Percentiles rank a stretch among this genome's conserved stretches.
phyloP scores from a whole-genome alignment of 1,284 basidiomycete genomes.

The Farysia itapuensis region DNA sequence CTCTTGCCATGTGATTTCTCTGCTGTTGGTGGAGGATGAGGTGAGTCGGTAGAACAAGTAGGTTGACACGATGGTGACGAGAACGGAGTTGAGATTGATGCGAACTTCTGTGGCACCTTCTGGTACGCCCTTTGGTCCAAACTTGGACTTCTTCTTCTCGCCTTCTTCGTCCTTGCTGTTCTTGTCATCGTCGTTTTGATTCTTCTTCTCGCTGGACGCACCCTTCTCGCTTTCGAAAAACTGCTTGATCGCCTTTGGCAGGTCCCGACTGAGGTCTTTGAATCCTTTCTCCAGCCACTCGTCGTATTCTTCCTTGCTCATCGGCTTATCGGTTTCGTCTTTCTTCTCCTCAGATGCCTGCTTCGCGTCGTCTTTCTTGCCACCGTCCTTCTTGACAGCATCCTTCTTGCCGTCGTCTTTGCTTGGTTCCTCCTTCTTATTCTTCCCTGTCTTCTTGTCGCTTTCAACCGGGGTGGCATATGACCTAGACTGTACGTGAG shows the following conservation, averaged over 20 bases:
- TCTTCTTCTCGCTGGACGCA: constrained; percentile 7
- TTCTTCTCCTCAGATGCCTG: constrained; percentile 9
- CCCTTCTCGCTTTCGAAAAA: constrained; percentile 44
- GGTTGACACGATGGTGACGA: constrained; percentile 65
- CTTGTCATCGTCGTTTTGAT: constrained; percentile 21
- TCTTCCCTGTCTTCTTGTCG: too few species aligned
- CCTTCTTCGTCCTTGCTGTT: constrained; percentile 19
- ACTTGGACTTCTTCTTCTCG: constrained; percentile 27
- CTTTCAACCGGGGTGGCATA: constrained; percentile 40
- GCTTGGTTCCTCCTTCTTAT: constrained; percentile 29
- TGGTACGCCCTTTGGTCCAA: constrained; percentile 17
- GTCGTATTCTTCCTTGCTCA: constrained; percentile 42
- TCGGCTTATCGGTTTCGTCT: too few species aligned
- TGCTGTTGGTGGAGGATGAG: constrained; percentile 65
- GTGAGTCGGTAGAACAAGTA: constrained; percentile 71
- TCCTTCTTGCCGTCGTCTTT: constrained; percentile 13
- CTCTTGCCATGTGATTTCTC: constrained; percentile 98
- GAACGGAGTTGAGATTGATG: constrained; percentile 52
- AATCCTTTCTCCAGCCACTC: constrained; percentile 47
- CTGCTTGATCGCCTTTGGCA: constrained; percentile 47
- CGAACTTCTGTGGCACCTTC: constrained; percentile 44
- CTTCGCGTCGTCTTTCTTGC: constrained; percentile 17
- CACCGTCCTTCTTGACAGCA: constrained; percentile 16
- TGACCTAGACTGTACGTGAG: constrained; percentile 7
- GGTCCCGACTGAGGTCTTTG: constrained; percentile 12